Conservation (phyloP, 179 eudicot genomes). For the Beta corolliflora region DNA sequence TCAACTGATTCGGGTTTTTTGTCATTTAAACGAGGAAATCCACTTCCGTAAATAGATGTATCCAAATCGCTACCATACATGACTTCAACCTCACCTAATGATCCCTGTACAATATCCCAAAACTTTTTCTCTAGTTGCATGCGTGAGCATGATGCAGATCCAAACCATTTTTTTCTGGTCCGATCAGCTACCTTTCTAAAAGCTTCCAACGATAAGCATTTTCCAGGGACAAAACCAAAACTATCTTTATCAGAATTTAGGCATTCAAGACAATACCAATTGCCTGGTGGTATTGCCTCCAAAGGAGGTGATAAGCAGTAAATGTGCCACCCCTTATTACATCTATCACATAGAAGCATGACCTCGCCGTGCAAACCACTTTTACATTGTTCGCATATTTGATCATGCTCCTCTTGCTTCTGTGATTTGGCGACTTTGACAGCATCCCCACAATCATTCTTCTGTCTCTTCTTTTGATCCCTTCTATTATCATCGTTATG, state of each 20-base stretch:
- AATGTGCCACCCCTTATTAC: conserved; percentile 96
- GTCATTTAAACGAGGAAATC: conserved; percentile 78
- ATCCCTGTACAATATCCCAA: conserved; percentile 98
- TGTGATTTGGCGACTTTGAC: conserved; percentile 42
- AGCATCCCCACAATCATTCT: conserved; percentile 59
- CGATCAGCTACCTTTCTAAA: conserved; percentile 88
- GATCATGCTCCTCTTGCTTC: conserved; percentile 66
- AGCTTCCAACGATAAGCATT: conserved; percentile 65
- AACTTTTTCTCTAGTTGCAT: conserved; percentile 87
- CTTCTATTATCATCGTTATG: conserved; percentile 38
- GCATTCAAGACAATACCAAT: conserved; percentile 98
- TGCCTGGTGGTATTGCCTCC: conserved; percentile 76
- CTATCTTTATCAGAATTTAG: conserved; percentile 83
- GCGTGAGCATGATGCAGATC: conserved; percentile 62
- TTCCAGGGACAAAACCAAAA: conserved; percentile 97
- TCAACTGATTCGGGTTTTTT: conserved; percentile 61
- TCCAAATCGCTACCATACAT: conserved; percentile 98
- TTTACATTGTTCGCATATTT: conserved; percentile 86
- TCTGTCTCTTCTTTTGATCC: conserved; percentile 59
- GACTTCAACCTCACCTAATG: conserved; percentile 88
- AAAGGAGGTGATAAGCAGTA: conserved; percentile 94
- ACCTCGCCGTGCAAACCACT: conserved; percentile 98
- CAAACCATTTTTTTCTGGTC: conserved; percentile 94
- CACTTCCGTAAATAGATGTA: conserved; percentile 91
- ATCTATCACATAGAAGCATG: conserved; percentile 95